Base-by-base conservation (phyloP, 768 basidiomycete species). In the Dioszegia aurantiaca region DNA sequence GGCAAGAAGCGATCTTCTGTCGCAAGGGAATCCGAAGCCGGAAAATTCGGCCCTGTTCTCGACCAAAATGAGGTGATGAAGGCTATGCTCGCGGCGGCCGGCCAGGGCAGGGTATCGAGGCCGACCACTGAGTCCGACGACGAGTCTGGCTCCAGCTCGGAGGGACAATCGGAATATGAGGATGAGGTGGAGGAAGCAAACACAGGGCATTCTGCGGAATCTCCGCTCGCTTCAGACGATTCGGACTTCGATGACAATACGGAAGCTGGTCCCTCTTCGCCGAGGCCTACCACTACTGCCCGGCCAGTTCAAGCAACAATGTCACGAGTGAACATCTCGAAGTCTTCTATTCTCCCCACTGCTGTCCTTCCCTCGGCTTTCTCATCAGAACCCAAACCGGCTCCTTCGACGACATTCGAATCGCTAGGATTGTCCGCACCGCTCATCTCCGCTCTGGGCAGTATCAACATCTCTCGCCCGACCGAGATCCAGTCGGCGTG, bases 401-500 rank as follows among this genome's bases (percentile, higher is more conserved):
- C 67, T 2, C 33, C 60, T 3, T 54, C 55, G 12, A 64, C 70
- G 0, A 69, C 76, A 3, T 81, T 79, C 60, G 56, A 60, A 19
- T 68, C 68, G 0, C 68, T 81, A 3, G 80, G 80, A 10, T 64
- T 81, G 19, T 77, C 78, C 17, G 69, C 76, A 4, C 73, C 76
- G 21, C 80, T 99, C 31, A 82, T 85, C 54, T 68, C 78, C 14
- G 85, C 90, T 0, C 80, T 98, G 53, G 78, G 77, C 28, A 81
- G 83, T 33, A 91, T 99, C 87, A 89, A 90, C 14, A 97, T 98
- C 60, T 82, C 81, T 36, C 72, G 76, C 1, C 93, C 94, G 0
- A 97, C 94, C 0, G 85, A 87, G 60, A 86, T 99, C 27, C 94
- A 99, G 69, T 81, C 82, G 0, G 89, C 89, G 3, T 97, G 93